Conservation (phyloP, 2,329 filamentous ascomycete genomes). For the Calonectria hawksworthii region DNA sequence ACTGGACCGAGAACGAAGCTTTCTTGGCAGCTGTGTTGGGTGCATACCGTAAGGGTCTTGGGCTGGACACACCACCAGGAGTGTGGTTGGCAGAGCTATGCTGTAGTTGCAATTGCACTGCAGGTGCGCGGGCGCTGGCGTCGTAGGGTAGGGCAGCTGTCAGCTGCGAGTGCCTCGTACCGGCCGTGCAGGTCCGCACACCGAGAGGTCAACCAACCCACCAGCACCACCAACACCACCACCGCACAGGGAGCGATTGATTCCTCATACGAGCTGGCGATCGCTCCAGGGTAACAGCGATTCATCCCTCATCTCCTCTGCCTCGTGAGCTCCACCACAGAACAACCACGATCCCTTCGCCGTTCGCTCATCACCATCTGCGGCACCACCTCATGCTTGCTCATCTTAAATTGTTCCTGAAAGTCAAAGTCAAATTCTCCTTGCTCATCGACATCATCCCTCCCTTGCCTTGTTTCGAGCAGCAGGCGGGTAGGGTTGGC, state of each 20-base stretch:
- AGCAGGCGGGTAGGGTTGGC: neutral
- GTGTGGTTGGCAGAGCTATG: neutral
- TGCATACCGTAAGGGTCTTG: neutral
- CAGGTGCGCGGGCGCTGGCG: neutral
- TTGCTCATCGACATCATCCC: neutral
- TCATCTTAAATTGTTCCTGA: conserved; percentile 15
- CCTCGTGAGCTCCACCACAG: neutral
- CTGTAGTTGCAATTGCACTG: neutral
- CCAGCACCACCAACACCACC: neutral
- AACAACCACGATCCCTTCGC: neutral
- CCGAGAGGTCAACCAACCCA: neutral
- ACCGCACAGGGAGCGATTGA: neutral
- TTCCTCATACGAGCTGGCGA: neutral
- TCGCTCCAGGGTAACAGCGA: neutral
- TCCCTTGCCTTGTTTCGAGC: conserved; percentile 1
- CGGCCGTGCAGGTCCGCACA: neutral
- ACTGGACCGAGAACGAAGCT: conserved; percentile 8
- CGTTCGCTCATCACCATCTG: neutral
- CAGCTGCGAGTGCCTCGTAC: neutral
- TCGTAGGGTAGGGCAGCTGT: neutral
- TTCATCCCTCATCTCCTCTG: neutral
- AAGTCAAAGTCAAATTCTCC: conserved; percentile 18
- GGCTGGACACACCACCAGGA: neutral
- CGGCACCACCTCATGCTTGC: neutral
- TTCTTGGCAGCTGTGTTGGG: neutral